Conservation (phyloP, 345 rosid species). For the Gossypioides kirkii region DNA sequence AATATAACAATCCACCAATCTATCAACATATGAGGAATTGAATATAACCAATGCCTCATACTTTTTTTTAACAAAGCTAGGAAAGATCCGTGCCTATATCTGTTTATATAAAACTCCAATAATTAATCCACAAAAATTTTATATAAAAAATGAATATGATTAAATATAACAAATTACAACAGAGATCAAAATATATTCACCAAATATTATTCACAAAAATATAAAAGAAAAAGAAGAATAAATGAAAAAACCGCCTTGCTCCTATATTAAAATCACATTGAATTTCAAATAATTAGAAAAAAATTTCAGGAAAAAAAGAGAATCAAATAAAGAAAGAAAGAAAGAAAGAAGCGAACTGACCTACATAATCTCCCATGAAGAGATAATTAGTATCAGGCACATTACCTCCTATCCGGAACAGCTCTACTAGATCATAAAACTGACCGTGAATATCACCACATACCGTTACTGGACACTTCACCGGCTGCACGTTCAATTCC, state of each 20-base stretch:
- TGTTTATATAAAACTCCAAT: not conserved
- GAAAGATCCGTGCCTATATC: not conserved
- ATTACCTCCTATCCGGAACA: conserved; percentile 84
- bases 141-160: not conserved
- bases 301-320: not conserved
- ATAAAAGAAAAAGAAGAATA: not conserved
- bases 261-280: not conserved
- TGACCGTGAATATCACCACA: conserved; percentile 99
- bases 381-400: conserved; percentile 95
- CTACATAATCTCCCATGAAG: conserved; percentile 99
- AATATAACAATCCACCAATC: not conserved
- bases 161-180: not conserved
- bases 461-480: conserved; percentile 96
- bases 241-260: not conserved
- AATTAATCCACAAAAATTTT: not conserved
- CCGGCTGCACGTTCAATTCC: conserved; percentile 99
- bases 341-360: conserved; percentile 34
- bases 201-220: not conserved
- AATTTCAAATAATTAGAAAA: not conserved
- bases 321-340: conserved; percentile 3
- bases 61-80: not conserved
- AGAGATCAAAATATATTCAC: not conserved
- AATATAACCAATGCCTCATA: not conserved
- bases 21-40: not conserved
- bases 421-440: conserved; percentile 95